Conservation (phyloP, 2,329 filamentous ascomycete genomes). For the Fonsecaea erecta region DNA sequence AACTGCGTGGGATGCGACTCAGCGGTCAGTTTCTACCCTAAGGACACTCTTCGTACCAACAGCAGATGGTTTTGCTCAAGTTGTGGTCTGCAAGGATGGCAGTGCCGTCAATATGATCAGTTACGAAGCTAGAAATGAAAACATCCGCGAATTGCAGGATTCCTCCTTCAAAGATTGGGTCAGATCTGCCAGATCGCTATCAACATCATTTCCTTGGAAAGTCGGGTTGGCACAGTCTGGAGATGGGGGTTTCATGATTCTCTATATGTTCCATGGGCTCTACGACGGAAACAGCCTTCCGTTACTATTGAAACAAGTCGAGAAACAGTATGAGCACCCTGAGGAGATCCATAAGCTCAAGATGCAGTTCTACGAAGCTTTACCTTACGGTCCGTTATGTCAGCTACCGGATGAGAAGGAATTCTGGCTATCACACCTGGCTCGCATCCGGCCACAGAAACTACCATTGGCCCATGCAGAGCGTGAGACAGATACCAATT, state of each 20-base stretch:
- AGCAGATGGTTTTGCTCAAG: slow-evolving; percentile 76
- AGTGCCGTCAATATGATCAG: slow-evolving; percentile 46
- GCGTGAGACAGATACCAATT: background rate
- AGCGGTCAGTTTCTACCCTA: slow-evolving; percentile 65
- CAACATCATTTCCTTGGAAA: slow-evolving; percentile 41
- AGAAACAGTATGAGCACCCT: slow-evolving; percentile 53
- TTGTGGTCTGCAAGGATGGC: slow-evolving; percentile 49
- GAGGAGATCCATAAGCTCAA: background rate
- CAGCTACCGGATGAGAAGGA: slow-evolving; percentile 52
- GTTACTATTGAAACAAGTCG: slow-evolving; percentile 66
- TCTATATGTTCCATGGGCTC: slow-evolving; percentile 81
- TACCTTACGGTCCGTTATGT: slow-evolving; percentile 71
- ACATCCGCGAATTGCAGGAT: slow-evolving; percentile 53
- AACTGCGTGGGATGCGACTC: slow-evolving; percentile 62
- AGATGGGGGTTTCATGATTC: slow-evolving; percentile 50
- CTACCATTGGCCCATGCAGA: slow-evolving; percentile 6
- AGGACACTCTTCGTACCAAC: slow-evolving; percentile 75
- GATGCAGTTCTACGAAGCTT: slow-evolving; percentile 56
- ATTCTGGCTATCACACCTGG: slow-evolving; percentile 67
- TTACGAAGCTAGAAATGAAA: slow-evolving; percentile 9
- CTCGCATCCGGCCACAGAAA: slow-evolving; percentile 28
- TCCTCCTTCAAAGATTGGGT: slow-evolving; percentile 59
- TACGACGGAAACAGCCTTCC: slow-evolving; percentile 84
- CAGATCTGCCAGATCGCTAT: slow-evolving; percentile 53
- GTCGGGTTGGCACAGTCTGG: slow-evolving; percentile 40